Evolutionary conservation across 73 alveolate genomes (phyloP), one percentile per base, ranked within the genome.

Genomic region (Symbiodinium pilosum): DNA sequence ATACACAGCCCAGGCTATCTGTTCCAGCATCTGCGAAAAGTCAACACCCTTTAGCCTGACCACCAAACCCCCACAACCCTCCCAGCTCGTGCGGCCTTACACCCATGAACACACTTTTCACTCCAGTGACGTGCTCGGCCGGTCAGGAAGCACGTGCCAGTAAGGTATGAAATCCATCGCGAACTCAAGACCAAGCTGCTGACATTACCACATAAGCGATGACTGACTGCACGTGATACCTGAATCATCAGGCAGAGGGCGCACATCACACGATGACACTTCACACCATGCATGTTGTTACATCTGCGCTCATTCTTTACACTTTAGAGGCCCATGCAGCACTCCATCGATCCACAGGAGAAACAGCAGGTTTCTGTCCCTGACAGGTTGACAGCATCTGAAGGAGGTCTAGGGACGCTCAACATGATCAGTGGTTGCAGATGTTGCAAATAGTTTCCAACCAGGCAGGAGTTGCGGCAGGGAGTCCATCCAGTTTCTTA

Each of bases 171-270:
- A n/a, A n/a, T n/a, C n/a, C n/a, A n/a, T n/a, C n/a, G n/a, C n/a
- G n/a, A n/a, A 47, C 59, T 47, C 21, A 47, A 47, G 59, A 28
- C 77, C 28, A 21, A 36, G 77, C 77, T 0, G 36, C 77, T 36
- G 32, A 64, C 95, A 88, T 73, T 34, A 92, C 98, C 28, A 92
- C 91, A 43, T 92, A 92, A 56, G 98, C 98, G 26, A 92, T 47
- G 83, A 92, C 98, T 12, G 98, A 92, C 98, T 92, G 98, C 98
- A 44, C 98, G 38, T 92, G 91, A 73, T 73, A 92, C 87, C 98
- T 88, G 24, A 40, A 36, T 28, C 43, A 36, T 43, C 36, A 2
- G 24, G 71, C 24, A 12, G 30, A 51, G 42, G 24, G 41, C 26
- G 44, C 86, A 26, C 86, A 18, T 44, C 43, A 24, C 2, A 64